Conservation (phyloP, 2,329 filamentous ascomycete genomes). For the Thielaviopsis musarum region DNA sequence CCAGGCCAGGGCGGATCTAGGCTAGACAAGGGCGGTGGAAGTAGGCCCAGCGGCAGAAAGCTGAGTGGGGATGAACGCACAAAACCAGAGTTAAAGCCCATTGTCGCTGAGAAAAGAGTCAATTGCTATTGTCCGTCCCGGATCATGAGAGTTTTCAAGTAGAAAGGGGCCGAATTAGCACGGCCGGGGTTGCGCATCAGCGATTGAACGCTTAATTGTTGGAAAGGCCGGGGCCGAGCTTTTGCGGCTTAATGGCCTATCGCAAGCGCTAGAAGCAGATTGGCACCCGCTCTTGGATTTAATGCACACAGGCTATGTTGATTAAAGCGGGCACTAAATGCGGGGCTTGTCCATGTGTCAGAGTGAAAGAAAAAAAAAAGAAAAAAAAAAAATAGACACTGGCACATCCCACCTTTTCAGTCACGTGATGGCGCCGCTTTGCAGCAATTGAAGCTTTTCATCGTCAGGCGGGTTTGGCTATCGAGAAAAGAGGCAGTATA, state of each 20-base stretch:
- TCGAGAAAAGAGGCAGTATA: background rate
- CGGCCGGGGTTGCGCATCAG: background rate
- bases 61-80: conserved; percentile 30
- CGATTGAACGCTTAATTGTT: background rate
- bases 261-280: background rate
- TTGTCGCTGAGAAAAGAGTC: conserved; percentile 19
- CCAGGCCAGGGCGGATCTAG: background rate
- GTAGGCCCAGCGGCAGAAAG: background rate
- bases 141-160: background rate
- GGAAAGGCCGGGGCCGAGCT: background rate
- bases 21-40: background rate
- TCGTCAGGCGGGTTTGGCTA: background rate
- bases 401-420: background rate
- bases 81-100: conserved; percentile 62
- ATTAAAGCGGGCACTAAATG: background rate
- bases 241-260: background rate
- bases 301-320: background rate
- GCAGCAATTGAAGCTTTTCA: background rate
- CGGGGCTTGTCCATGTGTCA: background rate
- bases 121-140: background rate
- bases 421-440: background rate
- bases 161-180: background rate
- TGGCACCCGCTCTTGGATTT: background rate
- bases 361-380: background rate
- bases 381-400: background rate